Evolutionary conservation across 768 basidiomycete species (phyloP), one percentile per base, ranked within the genome.

Genomic region (Rubroboletus pulcherrimus): DNA sequence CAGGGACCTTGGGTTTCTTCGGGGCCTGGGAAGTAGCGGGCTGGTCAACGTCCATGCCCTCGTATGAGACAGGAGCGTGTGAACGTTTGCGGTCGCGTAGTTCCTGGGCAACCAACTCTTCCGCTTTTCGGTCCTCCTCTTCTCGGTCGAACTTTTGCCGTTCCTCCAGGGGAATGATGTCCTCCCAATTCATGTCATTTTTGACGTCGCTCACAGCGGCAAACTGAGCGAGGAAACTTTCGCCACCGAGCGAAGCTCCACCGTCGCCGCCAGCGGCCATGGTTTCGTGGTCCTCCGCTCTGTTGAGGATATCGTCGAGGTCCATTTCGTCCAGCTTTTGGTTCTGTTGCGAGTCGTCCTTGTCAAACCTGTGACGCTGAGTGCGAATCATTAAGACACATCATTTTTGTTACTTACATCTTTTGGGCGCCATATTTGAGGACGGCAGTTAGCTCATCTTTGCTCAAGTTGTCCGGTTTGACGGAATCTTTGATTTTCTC

Each of bases 291-390:
- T 90, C 92, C 73, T 99, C 97, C 26, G 97, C 97, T 53, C 91
- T 87, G 67, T 89, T 97, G 52, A 99, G 83, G 67, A 99, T 94
- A 63, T 98, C 97, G 73, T 98, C 97, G 24, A 99, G 84, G 73
- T 99, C 94, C 92, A 99, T 93, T 71, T 98, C 95, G 67, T 96
- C 96, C 38, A 99, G 85, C 75, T 98, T 98, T 75, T 94, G 83
- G 72, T 83, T 93, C 74, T 96, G 94, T 62, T 87, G 85, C 54
- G 78, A 81, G 71, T 97, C 95, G 72, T 98, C 96, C 73, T 94
- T 93, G 79, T 98, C 96, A 75, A 98, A 99, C 84, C 91, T 93
- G 64, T 21, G 45, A 35, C 49, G 26, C 21, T 56, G 47, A 68
- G 59, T 50, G 54, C 34, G 38, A 30, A 53, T 42, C 44, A 44